Base-by-base conservation (phyloP, 306 rosid species). In the Styphnolobium japonicum region DNA sequence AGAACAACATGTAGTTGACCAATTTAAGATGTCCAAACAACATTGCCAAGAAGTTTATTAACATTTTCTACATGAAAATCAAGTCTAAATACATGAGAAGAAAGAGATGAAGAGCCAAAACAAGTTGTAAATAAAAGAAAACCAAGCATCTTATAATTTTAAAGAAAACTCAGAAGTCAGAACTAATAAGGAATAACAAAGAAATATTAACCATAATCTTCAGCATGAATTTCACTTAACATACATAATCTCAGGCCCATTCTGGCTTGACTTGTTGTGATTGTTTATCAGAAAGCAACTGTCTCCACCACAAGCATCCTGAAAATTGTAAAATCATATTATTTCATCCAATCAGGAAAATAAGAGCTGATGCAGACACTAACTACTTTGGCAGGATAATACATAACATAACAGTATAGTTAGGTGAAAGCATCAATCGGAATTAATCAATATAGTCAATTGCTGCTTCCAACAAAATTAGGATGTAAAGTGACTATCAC, bases 221-320 rank as follows among this genome's bases (percentile, higher is more conserved):
- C 39, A 62, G 42, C 60, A 66, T 72, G 71, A 67, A 71, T 60
- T 36, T 57, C 40, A 67, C 1, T 45, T 33, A 74, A 81, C 94
- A 45, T 88, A 94, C 97, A 84, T 68, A 63, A 94, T 91, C 82
- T 88, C 89, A 39, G 97, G 89, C 75, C 81, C 90, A 63, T 77
- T 75, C 83, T 57, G 86, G 78, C 86, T 84, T 57, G 92, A 87
- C 37, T 76, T 72, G 4, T 81, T 83, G 87, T 84, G 60, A 85
- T 90, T 95, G 84, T 80, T 82, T 9, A 92, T 79, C 69, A 84
- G 78, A 78, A 95, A 92, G 87, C 98, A 95, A 83, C 92, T 88
- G 67, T 76, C 88, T 73, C 97, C 97, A 7, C 88, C 89, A 75
- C 97, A 95, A 73, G 55, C 90, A 76, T 91, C 98, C 98, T 91